Percentiles rank a stretch among this genome's conserved stretches.
These are phyloP conservation scores for Boletus reticulatus DNA, from an alignment of 768 basidiomycete species.

Conservation along the genomic window DNA sequence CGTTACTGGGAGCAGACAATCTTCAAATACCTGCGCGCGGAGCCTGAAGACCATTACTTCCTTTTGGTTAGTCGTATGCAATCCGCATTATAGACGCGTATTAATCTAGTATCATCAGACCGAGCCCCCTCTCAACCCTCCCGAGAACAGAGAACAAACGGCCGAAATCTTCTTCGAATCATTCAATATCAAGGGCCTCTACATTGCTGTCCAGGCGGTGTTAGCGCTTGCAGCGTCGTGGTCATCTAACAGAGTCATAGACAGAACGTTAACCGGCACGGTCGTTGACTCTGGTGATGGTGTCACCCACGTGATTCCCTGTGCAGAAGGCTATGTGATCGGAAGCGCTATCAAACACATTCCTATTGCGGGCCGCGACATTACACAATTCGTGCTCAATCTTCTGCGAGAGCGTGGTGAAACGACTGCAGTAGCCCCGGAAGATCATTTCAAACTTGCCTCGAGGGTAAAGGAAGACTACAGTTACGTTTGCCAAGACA, in stretches of 20 bases:
- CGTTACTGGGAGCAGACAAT: slow-evolving; percentile 99
- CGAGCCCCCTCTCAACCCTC: slow-evolving; percentile 97
- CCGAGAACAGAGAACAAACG: slow-evolving; percentile 98
- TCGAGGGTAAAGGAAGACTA: slow-evolving; percentile 97
- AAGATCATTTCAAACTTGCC: slow-evolving; percentile 90
- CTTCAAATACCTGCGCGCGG: slow-evolving; percentile 98
- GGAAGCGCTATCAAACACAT: slow-evolving; percentile 99
- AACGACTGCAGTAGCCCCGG: slow-evolving; percentile 85
- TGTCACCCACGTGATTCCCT: slow-evolving; percentile 97
- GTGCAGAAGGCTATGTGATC: slow-evolving; percentile 97
- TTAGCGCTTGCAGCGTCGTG: slow-evolving; percentile 97
- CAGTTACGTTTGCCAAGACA: slow-evolving; percentile 98
- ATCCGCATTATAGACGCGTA: neutral
- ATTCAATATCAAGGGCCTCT: slow-evolving; percentile 98
- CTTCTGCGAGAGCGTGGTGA: slow-evolving; percentile 95
- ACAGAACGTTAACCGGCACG: slow-evolving; percentile 92
- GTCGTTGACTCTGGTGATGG: slow-evolving; percentile 99
- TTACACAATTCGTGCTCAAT: slow-evolving; percentile 94
- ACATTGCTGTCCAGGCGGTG: slow-evolving; percentile 98
- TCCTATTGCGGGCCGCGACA: slow-evolving; percentile 97
- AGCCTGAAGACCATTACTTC: slow-evolving; percentile 99
- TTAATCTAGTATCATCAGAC: slow-evolving; percentile 54
- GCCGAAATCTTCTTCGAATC: slow-evolving; percentile 99
- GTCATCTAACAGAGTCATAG: slow-evolving; percentile 86
- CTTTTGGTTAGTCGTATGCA: slow-evolving; percentile 65